phyloP scores from a whole-genome alignment of 306 rosid genomes.

The Begonia fuchsioides region DNA sequence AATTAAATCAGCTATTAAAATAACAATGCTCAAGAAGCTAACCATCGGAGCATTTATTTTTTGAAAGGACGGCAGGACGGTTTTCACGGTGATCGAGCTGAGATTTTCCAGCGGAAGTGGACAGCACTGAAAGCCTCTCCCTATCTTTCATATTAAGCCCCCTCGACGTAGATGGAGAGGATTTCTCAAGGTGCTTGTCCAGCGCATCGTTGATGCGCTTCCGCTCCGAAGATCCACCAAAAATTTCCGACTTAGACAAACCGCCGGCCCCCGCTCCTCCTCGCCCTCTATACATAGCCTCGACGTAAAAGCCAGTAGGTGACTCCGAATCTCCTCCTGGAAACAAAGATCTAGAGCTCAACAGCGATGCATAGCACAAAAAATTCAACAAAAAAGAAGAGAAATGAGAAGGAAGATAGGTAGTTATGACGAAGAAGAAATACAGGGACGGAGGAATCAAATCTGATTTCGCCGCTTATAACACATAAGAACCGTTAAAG shows the following conservation, averaged over 20 bases:
- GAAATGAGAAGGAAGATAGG: background rate
- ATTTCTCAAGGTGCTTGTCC: conserved; percentile 51
- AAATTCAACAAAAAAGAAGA: background rate
- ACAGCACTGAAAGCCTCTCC: conserved; percentile 32
- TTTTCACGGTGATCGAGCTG: conserved; percentile 43
- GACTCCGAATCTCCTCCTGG: background rate
- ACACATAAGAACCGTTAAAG: no score
- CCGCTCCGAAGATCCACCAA: conserved; percentile 38
- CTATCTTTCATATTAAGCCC: conserved; percentile 31
- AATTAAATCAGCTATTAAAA: background rate
- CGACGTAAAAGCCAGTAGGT: background rate
- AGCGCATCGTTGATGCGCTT: conserved; percentile 62
- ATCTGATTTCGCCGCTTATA: background rate
- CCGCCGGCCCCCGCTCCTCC: conserved; percentile 28
- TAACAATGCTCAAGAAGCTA: background rate
- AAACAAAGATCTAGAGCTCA: background rate
- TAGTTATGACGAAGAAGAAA: background rate
- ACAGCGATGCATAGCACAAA: background rate
- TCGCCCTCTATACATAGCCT: conserved; percentile 42
- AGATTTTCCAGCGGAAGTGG: conserved; percentile 41
- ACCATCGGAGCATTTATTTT: conserved; percentile 52
- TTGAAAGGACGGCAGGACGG: conserved; percentile 22
- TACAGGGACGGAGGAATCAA: background rate
- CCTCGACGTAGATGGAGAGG: conserved; percentile 42
- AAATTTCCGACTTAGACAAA: conserved; percentile 41